A percentile compares a stretch with the other conserved stretches of the same genome.
Evolutionary conservation across 129 eudicot species (phyloP).

Genomic region (Deinandra increscens): DNA sequence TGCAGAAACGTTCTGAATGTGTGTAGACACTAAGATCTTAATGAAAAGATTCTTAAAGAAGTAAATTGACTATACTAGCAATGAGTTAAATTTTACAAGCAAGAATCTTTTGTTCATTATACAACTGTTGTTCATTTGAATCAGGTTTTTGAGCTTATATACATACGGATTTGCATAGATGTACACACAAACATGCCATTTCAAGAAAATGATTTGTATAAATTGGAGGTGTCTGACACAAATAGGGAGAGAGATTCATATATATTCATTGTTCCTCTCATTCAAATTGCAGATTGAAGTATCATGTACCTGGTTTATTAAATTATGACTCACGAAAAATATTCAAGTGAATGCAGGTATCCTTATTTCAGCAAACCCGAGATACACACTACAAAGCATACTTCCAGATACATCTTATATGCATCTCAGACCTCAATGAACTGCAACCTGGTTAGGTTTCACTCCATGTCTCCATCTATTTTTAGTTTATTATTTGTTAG

Average conservation of each 20-base stretch:
- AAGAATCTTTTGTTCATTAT: slow-evolving; percentile 3
- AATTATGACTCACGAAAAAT: too few species aligned
- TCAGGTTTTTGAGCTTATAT: background rate
- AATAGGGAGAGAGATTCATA: slow-evolving; percentile 6
- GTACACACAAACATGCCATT: background rate
- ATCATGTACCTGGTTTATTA: background rate
- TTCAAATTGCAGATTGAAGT: slow-evolving; percentile 5
- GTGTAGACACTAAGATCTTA: background rate
- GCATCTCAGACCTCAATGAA: slow-evolving; percentile 11
- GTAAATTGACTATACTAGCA: background rate
- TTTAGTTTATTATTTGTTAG: background rate
- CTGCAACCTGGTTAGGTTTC: slow-evolving; percentile 23
- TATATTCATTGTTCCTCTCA: background rate
- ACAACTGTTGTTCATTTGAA: background rate
- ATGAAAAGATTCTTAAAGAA: slow-evolving; percentile 13
- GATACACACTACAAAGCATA: background rate
- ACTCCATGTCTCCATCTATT: background rate
- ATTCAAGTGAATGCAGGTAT: too few species aligned
- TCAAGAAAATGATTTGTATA: background rate
- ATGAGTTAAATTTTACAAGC: background rate
- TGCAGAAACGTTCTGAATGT: background rate
- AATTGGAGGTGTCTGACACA: background rate
- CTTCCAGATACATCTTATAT: slow-evolving; percentile 9
- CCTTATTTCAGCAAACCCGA: background rate
- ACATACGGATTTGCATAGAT: background rate